These are phyloP conservation scores for Yamadazyma triangularis DNA, from an alignment of 1,139 yeast genomes.

Conservation along the genomic window DNA sequence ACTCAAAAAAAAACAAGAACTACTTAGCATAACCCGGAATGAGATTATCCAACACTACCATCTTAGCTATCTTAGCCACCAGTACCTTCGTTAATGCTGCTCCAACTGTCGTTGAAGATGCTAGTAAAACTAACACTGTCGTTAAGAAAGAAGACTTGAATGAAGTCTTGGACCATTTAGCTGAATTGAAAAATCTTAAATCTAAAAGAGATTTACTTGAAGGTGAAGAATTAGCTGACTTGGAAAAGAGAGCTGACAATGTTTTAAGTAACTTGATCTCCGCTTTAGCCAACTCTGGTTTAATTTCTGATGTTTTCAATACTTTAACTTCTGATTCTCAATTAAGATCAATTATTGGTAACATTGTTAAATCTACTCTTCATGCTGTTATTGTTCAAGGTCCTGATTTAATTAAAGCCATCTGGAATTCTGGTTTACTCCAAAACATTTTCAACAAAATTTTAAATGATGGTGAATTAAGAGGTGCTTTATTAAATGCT, in stretches of 20 bases:
- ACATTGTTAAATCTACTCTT: slow-evolving; percentile 30
- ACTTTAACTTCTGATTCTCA: slow-evolving; percentile 30
- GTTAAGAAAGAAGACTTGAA: slow-evolving; percentile 35
- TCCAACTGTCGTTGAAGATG: slow-evolving; percentile 21
- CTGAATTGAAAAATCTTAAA: slow-evolving; percentile 29
- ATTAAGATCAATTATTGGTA: slow-evolving; percentile 22
- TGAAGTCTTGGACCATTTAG: slow-evolving; percentile 30
- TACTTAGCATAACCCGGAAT: too few species aligned
- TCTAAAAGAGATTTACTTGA: slow-evolving; percentile 35
- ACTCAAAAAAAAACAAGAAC: too few species aligned
- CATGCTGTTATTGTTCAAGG: slow-evolving; percentile 37
- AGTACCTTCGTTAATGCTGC: slow-evolving; percentile 39
- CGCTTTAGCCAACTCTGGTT: slow-evolving; percentile 38
- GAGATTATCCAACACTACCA: slow-evolving; percentile 43
- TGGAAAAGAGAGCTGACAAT: slow-evolving; percentile 36
- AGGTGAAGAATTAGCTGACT: slow-evolving; percentile 23
- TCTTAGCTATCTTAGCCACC: slow-evolving; percentile 40
- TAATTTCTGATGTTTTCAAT: slow-evolving; percentile 33
- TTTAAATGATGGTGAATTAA: slow-evolving; percentile 31
- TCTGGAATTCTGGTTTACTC: slow-evolving; percentile 43
- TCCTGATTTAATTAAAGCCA: slow-evolving; percentile 39
- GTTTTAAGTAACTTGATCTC: slow-evolving; percentile 33
- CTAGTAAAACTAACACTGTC: slow-evolving; percentile 13
- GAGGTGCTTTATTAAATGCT: slow-evolving; percentile 30
- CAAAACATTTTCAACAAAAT: slow-evolving; percentile 30